Percentiles rank a stretch among this genome's conserved stretches.
Evolutionary conservation across 768 basidiomycete genomes (phyloP).

Genomic region (Lactarius hengduanensis): DNA sequence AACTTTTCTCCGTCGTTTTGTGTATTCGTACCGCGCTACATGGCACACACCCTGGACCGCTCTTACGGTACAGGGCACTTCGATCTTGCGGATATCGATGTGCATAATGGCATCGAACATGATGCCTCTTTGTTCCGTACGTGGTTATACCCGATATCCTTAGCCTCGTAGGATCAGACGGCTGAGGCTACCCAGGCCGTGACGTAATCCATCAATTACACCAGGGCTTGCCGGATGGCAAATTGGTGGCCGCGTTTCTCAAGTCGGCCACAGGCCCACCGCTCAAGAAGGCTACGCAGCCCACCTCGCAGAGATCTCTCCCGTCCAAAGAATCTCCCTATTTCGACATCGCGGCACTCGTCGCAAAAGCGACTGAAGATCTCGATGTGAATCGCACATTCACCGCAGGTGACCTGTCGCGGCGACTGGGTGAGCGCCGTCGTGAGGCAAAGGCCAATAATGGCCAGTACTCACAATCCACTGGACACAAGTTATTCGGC

Average conservation of each 20-base stretch:
- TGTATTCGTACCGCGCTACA: slow-evolving; percentile 60
- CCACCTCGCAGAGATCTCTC: neutral
- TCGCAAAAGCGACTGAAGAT: slow-evolving; percentile 8
- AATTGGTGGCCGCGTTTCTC: slow-evolving; percentile 55
- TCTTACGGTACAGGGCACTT: slow-evolving; percentile 56
- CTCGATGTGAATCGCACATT: slow-evolving; percentile 37
- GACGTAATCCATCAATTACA: slow-evolving; percentile 48
- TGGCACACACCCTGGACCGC: slow-evolving; percentile 56
- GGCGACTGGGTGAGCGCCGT: slow-evolving; percentile 58
- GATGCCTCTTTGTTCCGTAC: slow-evolving; percentile 61
- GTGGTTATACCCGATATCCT: no score
- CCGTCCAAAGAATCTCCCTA: slow-evolving; percentile 18
- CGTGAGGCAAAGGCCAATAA: slow-evolving; percentile 54
- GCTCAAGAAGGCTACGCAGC: neutral
- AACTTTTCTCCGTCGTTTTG: slow-evolving; percentile 72
- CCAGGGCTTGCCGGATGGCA: slow-evolving; percentile 51
- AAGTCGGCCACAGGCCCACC: slow-evolving; percentile 59
- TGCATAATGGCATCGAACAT: slow-evolving; percentile 77
- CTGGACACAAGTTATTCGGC: slow-evolving; percentile 59
- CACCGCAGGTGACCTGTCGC: slow-evolving; percentile 58
- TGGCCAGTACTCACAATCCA: slow-evolving; percentile 51
- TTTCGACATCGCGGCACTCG: slow-evolving; percentile 6
- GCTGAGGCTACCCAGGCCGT: slow-evolving; percentile 43
- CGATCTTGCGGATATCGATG: slow-evolving; percentile 62
- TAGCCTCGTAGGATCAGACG: neutral